Evolutionary conservation across 805 yeast species (phyloP), one percentile per base, ranked within the genome.

Genomic region (Barnettozyma salicaria): DNA sequence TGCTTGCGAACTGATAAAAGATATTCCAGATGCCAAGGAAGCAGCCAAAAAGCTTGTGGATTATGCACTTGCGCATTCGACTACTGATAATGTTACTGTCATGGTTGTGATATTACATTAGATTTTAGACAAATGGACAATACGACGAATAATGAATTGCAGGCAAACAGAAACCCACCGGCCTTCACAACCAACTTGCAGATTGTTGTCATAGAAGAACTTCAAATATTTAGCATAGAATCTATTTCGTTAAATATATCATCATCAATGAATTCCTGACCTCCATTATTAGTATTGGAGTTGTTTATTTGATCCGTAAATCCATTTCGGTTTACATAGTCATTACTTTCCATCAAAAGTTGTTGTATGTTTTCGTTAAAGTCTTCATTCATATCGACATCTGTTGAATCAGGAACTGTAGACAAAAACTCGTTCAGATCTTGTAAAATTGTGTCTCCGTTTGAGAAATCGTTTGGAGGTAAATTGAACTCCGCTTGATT

Each of bases 71-170:
- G 76, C 76, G 36, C 72, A 78, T 45, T 76, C 82, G 28, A 82
- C 95, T 17, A 83, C 95, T 3, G 98, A 90, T 59, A 90, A 90
- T 56, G 75, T 90, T 27, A 90, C 98, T 0, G 94, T 83, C 13
- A 86, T 90, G 96, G 89, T 92, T 14, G 80, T 89, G 5, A 45
- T 47, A 21, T 54, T 66, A 12, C 53, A 48, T 24, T 47, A 31
- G 35, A 9, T 19, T 25, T 23, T 13, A 21, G 11, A 30, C 4
- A 17, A 7, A 13, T 21, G 24, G 21, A 19, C 14, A n/a, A 11
- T 12, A 17, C 18, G 11, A 2, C 18, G 19, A 27, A 32, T 20
- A n/a, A n/a, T n/a, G n/a, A n/a, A n/a, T n/a, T n/a, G n/a, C n/a
- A n/a, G n/a, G n/a, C n/a, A n/a, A n/a, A n/a, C n/a, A n/a, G n/a